Base-by-base conservation (phyloP, 2,329 filamentous ascomycete species). In the Colletotrichum eleusines region DNA sequence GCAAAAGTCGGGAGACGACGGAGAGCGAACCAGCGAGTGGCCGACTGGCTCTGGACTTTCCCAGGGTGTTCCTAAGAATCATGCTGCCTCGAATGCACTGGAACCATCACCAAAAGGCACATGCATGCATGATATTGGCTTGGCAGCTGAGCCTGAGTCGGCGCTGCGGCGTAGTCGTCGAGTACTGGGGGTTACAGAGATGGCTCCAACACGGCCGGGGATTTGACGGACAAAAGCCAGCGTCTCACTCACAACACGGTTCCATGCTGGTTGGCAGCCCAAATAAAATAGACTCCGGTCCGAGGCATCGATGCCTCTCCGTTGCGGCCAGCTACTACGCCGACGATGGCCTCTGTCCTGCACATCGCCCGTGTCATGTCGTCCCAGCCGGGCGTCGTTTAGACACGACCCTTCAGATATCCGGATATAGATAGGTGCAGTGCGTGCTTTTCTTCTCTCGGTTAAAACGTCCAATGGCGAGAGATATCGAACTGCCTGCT, bases 101-200 rank as follows among this genome's bases (percentile, higher is more conserved):
- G 6, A 44, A 18, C 26, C 42, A 18, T 48, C 28, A 35, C 42
- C n/a, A 11, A n/a, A 26, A n/a, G 23, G 64, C 58, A n/a, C n/a
- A 71, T 51, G 42, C 68, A 71, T 51, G 42, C 42, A 44, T 44
- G 42, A 51, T 40, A 68, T 63, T 44, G 58, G 68, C 68, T 68
- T 68, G 68, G 58, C 68, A 54, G 58, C 51, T 67, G 42, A 63
- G 48, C 54, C 11, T 44, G 42, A 44, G 18, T n/a, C 42, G 55
- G 55, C 33, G 48, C 63, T 42, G 57, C 26, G 51, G 51, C 51
- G 26, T 53, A 35, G 28, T n/a, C 35, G 38, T 23, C 28, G 14
- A 26, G n/a, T n/a, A 48, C 46, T 58, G 23, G 65, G 55, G 61
- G 51, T 11, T 42, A 33, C 48, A 42, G 53, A 57, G 53, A 58